These are phyloP conservation scores for Acer yangbiense DNA, from an alignment of 345 rosid species.

Conservation along the genomic window DNA sequence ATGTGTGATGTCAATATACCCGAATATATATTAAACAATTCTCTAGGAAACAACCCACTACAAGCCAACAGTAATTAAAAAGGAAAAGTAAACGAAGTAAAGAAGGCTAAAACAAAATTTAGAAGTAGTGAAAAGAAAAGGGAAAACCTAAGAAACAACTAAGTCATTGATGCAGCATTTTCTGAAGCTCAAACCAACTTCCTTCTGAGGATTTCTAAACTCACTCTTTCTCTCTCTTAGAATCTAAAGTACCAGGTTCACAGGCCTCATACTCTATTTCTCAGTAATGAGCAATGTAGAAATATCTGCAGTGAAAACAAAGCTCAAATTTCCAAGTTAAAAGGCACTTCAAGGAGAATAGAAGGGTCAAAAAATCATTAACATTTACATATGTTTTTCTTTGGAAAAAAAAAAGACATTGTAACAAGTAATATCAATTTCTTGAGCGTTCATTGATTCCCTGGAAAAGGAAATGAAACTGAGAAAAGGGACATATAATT, in stretches of 20 bases:
- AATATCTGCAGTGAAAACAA: background rate
- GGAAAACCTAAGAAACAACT: background rate
- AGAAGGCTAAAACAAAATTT: background rate
- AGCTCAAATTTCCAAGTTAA: background rate
- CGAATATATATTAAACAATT: background rate
- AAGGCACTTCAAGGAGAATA: background rate
- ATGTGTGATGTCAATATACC: background rate
- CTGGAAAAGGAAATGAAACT: background rate
- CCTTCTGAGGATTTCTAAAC: background rate
- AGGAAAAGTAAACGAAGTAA: background rate
- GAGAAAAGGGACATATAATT: conserved; percentile 3
- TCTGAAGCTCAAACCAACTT: background rate
- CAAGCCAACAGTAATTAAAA: background rate
- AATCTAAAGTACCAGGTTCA: background rate
- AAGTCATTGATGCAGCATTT: background rate
- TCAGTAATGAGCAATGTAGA: background rate
- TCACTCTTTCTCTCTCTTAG: background rate
- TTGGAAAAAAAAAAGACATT: background rate
- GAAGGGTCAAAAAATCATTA: background rate
- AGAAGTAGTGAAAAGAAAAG: background rate
- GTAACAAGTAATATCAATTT: background rate
- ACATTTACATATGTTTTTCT: background rate
- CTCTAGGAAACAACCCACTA: background rate
- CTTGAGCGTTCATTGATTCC: background rate
- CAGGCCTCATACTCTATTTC: background rate